Base-by-base conservation (phyloP, 75 land plant species). In the Ceratopteris richardii region DNA sequence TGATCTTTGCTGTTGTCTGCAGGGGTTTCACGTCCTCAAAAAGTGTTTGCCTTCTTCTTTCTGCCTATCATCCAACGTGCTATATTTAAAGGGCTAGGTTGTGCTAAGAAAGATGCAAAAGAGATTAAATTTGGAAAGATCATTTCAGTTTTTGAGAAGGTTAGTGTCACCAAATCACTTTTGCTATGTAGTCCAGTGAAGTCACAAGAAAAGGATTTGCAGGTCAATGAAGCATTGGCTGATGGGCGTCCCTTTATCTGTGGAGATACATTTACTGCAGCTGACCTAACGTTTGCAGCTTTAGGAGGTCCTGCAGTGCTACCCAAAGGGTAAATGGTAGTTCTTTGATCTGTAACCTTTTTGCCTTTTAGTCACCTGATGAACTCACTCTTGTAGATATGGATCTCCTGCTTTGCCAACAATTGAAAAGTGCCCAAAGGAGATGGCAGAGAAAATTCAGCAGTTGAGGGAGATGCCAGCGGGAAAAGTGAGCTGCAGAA, bases 241-340 rank as follows among this genome's bases (percentile, higher is more conserved):
- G 72, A 74, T 58, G 77, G 77, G n/a, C 60, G 72, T 23, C 66
- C 77, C 26, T 74, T 53, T 56, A 68, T 74, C 29, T 74, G 77
- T 63, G 77, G 77, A 29, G 36, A 58, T n/a, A 57, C 58, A 52
- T 68, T 74, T 33, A 68, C 73, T 24, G 77, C 77, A 17, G 77
- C 77, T 24, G 77, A 74, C 36, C 24, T 74, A 44, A 57, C 77
- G 29, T 74, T 74, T 63, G 77, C 77, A 69, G 53, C 77, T 17
- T 72, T 74, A 28, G 66, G 66, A 56, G 77, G 72, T 51, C 66
- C 77, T 16, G 20, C 63, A 33, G 25, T 74, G 21, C 29, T 40
- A 24, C 66, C 77, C 36, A 46, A 62, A 44, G 56, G 57, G 76
- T 73, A 55, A 31, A 65, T 51, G 28, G 33, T 31, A 27, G n/a